Evolutionary conservation across 2,329 filamentous ascomycete genomes (phyloP), one percentile per base, ranked within the genome.

Genomic region (Alternaria sp.): DNA sequence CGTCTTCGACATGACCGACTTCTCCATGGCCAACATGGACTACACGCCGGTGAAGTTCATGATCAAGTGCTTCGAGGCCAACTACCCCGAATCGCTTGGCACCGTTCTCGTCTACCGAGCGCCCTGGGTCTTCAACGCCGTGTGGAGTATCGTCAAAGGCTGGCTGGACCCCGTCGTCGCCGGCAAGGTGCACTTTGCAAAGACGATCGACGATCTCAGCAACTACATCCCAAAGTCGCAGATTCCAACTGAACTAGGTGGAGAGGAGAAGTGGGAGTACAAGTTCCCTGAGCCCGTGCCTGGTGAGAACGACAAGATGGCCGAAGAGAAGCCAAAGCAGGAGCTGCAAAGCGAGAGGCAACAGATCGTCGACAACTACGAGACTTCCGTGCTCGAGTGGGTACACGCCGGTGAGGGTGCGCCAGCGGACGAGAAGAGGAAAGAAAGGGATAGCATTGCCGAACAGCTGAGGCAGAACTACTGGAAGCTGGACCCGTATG

Each of bases 11-110:
- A 95, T 99, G 93, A 97, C 92, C 8, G 89, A 90, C 66, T 98
- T 98, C 79, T 92, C 91, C 17, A 86, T 98, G 83, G 91, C 94
- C 15, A 99, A 99, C 81, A 98, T 99, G 96, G 96, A 99, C 80
- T 98, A 98, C 79, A 88, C 92, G 0, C 95, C 96, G 1, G 93
- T 99, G 61, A 99, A 97, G 76, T 99, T 98, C 82, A 97, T 99
- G 91, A 97, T 99, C 81, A 97, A 97, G 81, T 97, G 94, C 80
- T 99, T 99, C 77, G 96, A 99, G 83, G 96, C 96, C 63, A 98
- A 99, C 79, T 99, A 98, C 73, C 96, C 96, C 1, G 96, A 99
- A 80, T 95, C 89, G 51, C 86, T 99, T 1, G 96, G 95, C 26
- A 87, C 91, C 3, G 93, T 98, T 3, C 87, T 98, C 49, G 93